These are phyloP conservation scores for Candida krabiensis DNA, from an alignment of 805 yeast genomes.

Conservation along the genomic window DNA sequence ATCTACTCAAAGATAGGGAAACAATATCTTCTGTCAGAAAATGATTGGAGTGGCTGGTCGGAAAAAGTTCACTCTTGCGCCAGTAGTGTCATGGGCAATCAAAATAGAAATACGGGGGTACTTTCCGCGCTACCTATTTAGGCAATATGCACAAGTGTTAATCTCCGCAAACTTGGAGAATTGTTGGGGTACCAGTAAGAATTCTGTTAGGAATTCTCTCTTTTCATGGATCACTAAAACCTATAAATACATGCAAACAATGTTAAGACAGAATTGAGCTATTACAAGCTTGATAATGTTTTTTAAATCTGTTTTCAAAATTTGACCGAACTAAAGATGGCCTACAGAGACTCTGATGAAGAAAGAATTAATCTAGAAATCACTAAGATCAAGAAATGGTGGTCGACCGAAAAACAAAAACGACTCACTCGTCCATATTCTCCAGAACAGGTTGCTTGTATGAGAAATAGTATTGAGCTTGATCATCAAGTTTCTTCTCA, in stretches of 20 bases:
- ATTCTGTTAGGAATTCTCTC: no score
- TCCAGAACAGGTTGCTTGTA: constrained; percentile 51
- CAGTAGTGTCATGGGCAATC: no score
- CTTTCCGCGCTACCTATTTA: constrained; percentile 4
- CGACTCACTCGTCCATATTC: constrained; percentile 50
- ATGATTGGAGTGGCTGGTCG: no score
- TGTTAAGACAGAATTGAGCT: no score
- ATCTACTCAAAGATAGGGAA: no score
- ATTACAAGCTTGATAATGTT: no score
- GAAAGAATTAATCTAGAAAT: constrained; percentile 15
- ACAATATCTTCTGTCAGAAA: no score
- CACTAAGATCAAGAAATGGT: constrained; percentile 46
- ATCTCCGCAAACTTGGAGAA: neutral
- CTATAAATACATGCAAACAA: no score
- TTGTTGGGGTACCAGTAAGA: neutral
- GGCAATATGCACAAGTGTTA: neutral
- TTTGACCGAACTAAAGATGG: no score
- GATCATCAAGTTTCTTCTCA: constrained; percentile 50
- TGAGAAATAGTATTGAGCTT: constrained; percentile 49
- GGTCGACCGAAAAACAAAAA: constrained; percentile 46
- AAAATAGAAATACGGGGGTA: neutral
- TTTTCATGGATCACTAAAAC: no score
- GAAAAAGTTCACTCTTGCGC: no score
- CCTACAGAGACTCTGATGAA: constrained; percentile 12
- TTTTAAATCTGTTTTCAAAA: no score